Base-by-base conservation (phyloP, 106 monocot species). In the Xerophyta viscosa region DNA sequence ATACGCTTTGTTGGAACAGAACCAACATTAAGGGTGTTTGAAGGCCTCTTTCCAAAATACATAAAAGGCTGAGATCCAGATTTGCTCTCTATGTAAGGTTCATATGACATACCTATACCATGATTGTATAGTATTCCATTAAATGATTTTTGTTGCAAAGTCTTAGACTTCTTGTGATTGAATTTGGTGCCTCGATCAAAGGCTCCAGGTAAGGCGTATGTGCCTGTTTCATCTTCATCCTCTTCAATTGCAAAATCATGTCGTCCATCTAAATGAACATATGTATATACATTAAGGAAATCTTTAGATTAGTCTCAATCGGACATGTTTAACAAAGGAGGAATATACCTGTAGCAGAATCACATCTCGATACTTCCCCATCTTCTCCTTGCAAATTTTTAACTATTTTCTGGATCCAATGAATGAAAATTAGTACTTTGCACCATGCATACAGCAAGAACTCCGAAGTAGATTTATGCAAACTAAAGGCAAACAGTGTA, bases 1-100 rank as follows among this genome's bases (percentile, higher is more conserved):
- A 82, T 46, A 41, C 86, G 78, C 41, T 99, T 99, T 29, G 83
- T 90, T 51, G 98, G 98, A 56, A 91, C 67, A 25, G 67, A 43
- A 43, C 78, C 67, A 67, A 64, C 64, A 73, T 72, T 72, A 10
- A 75, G 57, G 6, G 52, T 66, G 58, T 58, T 62, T 29, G 80
- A 66, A 29, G 69, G 73, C 24, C 90, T 68, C 77, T 83, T 99
- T 11, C 73, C 80, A 29, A 24, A 62, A 46, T 66, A 44, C 15
- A 54, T 23, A 25, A 72, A 37, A 23, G 74, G 39, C 23, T 67
- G 73, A 65, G 48, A 60, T 41, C 63, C 77, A 22, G 66, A 49
- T 52, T 67, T 88, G 43, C 69, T 67, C 6, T 76, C 85, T 20
- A 66, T 4, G 41, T 44, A 44, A 64, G 72, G 60, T 1, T 68